A percentile compares a stretch with the other conserved stretches of the same genome.
Evolutionary conservation across 2,329 filamentous ascomycete genomes (phyloP).

Genomic region (Pseudogymnoascus sp.): DNA sequence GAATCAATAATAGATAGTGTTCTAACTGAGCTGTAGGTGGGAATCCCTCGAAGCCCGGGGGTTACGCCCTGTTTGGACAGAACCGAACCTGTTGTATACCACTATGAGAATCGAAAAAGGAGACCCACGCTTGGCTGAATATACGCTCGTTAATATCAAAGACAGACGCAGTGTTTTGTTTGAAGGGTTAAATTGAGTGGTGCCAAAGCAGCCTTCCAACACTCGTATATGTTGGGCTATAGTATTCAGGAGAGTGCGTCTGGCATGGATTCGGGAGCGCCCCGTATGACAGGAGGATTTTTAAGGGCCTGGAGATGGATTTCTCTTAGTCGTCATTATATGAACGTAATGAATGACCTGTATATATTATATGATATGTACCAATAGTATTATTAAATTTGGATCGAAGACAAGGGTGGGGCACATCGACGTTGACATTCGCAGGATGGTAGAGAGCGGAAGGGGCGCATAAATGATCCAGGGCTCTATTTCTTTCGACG

Average conservation of each 20-base stretch:
- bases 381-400: not conserved
- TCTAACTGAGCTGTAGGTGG: conserved; percentile 17
- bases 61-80: conserved; percentile 23
- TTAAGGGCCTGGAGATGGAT: not conserved
- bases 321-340: not conserved
- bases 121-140: conserved; percentile 21
- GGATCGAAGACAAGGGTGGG: not conserved
- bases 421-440: too few species aligned
- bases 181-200: not conserved
- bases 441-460: too few species aligned
- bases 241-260: not conserved
- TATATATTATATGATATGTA: conserved; percentile 2
- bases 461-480: too few species aligned
- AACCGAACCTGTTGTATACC: conserved; percentile 23
- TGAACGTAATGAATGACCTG: not conserved
- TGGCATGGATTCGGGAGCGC: not conserved
- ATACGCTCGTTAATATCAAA: conserved; percentile 24
- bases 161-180: conserved; percentile 18
- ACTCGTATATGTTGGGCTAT: not conserved
- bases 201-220: not conserved
- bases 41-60: conserved; percentile 24
- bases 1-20: not conserved
- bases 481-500: too few species aligned
- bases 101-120: conserved; percentile 19
- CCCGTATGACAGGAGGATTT: not conserved